Base-by-base conservation (phyloP, 2,329 filamentous ascomycete species). In the Botryotinia narcissicola region DNA sequence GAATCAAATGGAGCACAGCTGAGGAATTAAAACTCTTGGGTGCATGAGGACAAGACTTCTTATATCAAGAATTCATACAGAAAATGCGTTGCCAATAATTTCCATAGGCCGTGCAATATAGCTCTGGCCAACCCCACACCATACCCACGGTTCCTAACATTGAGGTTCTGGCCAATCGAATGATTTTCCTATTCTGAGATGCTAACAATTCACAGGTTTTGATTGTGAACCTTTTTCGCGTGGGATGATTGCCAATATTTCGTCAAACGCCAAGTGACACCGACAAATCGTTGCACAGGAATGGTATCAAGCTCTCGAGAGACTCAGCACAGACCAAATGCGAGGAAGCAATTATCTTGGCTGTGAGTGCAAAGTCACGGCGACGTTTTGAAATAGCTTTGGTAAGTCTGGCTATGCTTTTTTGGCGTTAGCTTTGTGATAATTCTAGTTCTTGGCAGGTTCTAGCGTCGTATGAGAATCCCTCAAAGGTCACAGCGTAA, bases 31-130 rank as follows among this genome's bases (percentile, higher is more conserved):
- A 48, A 66, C 44, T 64, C 59, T 71, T 71, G 70, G 70, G 44
- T 71, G 70, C 70, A 71, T 71, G 70, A 71, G 70, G 44, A 71
- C 60, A 71, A 71, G 70, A 71, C 42, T 29, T 70, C 70, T 71
- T 71, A 71, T 71, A 71, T 71, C 70, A 71, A 64, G 44, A 48
- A 51, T 25, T 64, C 44, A 42, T 9, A 35, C n/a, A 20, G 57
- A 44, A 57, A 42, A 32, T 46, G 37, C n/a, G 40, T 32, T 64
- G 70, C 70, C 59, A 71, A 64, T 71, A 54, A 63, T 10, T 48
- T 40, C 46, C 16, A 67, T 25, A 44, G 35, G 18, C 60, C 44
- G 70, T 66, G 70, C 70, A 32, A 40, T 66, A n/a, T 66, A 71
- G 70, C 32, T 66, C 60, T 64, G 60, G 70, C 14, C 57, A 44